phyloP scores from a whole-genome alignment of 139 green algal species.

The Gonium pectorale region DNA sequence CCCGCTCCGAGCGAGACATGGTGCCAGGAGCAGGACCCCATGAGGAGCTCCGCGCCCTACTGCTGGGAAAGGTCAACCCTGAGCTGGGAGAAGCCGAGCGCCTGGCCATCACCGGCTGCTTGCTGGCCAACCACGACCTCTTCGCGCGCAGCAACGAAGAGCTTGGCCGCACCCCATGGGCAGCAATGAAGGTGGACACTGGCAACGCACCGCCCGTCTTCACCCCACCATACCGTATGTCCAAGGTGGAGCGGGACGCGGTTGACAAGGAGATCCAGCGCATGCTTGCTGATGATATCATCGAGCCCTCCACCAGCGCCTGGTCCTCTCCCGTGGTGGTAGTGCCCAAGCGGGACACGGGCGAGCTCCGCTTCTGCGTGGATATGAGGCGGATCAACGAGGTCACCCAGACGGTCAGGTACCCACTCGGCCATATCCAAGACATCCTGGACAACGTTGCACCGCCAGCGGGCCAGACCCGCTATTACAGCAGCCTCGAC shows the following conservation, averaged over 20 bases:
- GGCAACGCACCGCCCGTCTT: not conserved
- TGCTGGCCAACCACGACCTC: not conserved
- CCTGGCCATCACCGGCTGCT: not conserved
- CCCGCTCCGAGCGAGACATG: not conserved
- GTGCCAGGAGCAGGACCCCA: too few species aligned
- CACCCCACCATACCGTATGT: not conserved
- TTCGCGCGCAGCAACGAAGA: not conserved
- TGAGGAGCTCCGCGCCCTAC: not conserved
- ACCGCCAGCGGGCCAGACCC: not conserved
- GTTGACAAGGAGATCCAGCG: not conserved
- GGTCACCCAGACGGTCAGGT: not conserved
- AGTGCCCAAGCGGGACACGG: not conserved
- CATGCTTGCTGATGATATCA: not conserved
- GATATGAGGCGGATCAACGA: not conserved
- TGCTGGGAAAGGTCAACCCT: not conserved
- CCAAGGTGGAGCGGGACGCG: not conserved
- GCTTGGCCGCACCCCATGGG: not conserved
- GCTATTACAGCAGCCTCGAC: not conserved
- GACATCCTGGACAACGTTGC: not conserved
- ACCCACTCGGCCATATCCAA: not conserved
- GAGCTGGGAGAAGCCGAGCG: not conserved
- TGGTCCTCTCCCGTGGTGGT: not conserved
- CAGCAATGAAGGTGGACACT: not conserved
- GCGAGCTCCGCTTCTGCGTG: too few species aligned
- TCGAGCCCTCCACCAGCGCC: constrained; percentile 5